Conservation (phyloP, 768 basidiomycete genomes). For the Steccherinum ochraceum region DNA sequence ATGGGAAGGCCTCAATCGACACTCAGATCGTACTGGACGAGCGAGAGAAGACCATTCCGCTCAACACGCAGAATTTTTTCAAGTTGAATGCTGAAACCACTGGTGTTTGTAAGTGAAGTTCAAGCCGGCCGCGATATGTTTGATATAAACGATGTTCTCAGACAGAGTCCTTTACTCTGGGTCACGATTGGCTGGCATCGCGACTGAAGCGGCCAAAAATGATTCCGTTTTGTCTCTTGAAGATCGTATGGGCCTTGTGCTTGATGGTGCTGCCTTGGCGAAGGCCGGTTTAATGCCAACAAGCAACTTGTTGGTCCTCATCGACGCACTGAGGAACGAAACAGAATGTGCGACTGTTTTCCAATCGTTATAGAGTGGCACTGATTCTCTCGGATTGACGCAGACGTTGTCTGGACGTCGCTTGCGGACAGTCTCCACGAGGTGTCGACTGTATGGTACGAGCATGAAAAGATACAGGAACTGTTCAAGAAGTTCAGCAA, state of each 20-base stretch:
- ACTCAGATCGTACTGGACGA: constrained; percentile 57
- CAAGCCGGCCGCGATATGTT: neutral
- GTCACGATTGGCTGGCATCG: constrained; percentile 72
- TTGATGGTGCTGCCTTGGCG: constrained; percentile 75
- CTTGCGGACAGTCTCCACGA: constrained; percentile 50
- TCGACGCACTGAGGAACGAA: constrained; percentile 66
- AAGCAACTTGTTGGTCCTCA: constrained; percentile 69
- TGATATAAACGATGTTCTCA: too few relatives aligned
- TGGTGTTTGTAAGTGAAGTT: constrained; percentile 69
- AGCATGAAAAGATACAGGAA: constrained; percentile 49
- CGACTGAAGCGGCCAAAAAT: constrained; percentile 65
- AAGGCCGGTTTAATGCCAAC: constrained; percentile 74
- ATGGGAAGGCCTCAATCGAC: constrained; percentile 55
- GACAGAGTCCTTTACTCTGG: constrained; percentile 85
- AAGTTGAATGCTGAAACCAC: constrained; percentile 88
- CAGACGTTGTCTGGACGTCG: constrained; percentile 20
- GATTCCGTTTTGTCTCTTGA: constrained; percentile 67
- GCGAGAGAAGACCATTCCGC: constrained; percentile 57
- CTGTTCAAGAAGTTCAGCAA: constrained; percentile 54
- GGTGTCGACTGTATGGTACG: constrained; percentile 77
- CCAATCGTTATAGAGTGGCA: neutral
- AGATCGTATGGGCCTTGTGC: constrained; percentile 85
- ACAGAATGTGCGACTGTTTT: constrained; percentile 53
- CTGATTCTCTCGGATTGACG: too few relatives aligned
- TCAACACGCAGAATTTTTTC: constrained; percentile 73